Conservation (phyloP, 768 basidiomycete species). For the Leccinum imitatum region DNA sequence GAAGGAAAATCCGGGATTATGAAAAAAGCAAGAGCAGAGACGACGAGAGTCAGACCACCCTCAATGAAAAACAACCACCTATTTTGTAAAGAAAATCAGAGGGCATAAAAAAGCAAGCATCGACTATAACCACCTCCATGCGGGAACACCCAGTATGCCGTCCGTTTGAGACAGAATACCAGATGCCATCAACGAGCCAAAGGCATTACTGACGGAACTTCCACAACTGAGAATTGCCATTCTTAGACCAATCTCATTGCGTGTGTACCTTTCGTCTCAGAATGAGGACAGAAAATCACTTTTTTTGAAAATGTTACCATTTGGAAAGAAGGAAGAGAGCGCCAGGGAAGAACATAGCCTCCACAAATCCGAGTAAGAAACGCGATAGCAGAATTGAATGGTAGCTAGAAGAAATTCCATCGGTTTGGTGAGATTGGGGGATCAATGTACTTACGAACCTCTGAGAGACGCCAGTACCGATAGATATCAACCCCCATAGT, state of each 20-base stretch:
- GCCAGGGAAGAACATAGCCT: slow-evolving; percentile 70
- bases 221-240: slow-evolving; percentile 70
- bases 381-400: slow-evolving; percentile 59
- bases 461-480: slow-evolving; percentile 48
- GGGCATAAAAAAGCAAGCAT: background rate
- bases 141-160: slow-evolving; percentile 59
- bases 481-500: slow-evolving; percentile 70
- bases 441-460: slow-evolving; percentile 9
- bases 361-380: slow-evolving; percentile 74
- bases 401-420: slow-evolving; percentile 42
- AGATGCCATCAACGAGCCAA: slow-evolving; percentile 76
- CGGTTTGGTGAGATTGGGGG: background rate
- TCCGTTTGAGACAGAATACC: slow-evolving; percentile 71
- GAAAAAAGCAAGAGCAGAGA: slow-evolving; percentile 51
- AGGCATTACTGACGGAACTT: slow-evolving; percentile 75
- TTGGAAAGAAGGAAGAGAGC: slow-evolving; percentile 65
- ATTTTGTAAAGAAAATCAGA: background rate
- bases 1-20: slow-evolving; percentile 75
- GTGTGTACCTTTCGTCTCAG: slow-evolving; percentile 45
- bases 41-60: slow-evolving; percentile 53
- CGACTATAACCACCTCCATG: slow-evolving; percentile 61
- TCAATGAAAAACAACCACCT: slow-evolving; percentile 75
- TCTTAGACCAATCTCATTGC: slow-evolving; percentile 64
- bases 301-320: slow-evolving; percentile 39
- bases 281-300: background rate